These are phyloP conservation scores for Immersiporthe knoxdaviesiana DNA, from an alignment of 2,329 filamentous ascomycete genomes.

Conservation along the genomic window DNA sequence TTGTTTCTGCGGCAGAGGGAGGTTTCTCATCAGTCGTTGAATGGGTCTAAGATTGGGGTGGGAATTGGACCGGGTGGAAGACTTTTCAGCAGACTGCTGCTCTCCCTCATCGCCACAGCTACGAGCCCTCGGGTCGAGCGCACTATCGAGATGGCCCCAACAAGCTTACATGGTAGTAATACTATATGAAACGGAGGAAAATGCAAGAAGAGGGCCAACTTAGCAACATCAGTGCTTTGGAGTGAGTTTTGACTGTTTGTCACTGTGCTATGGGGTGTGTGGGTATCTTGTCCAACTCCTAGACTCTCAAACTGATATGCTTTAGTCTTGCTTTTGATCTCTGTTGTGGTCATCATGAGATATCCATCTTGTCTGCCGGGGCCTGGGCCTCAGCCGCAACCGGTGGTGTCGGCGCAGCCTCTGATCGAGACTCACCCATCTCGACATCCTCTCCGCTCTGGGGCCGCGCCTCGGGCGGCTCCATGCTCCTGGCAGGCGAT, in stretches of 20 bases:
- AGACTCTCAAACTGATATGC: conserved; percentile 2
- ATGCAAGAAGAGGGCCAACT: no score
- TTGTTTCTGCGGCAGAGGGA: no score
- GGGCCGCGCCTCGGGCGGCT: conserved; percentile 30
- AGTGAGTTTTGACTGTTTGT: no score
- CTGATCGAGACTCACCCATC: conserved; percentile 63
- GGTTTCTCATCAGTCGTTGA: no score
- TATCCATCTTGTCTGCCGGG: conserved; percentile 69
- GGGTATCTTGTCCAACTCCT: conserved; percentile 26
- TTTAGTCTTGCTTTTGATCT: not conserved
- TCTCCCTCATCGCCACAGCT: no score
- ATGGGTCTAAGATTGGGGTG: no score
- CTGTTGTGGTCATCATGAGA: conserved; percentile 40
- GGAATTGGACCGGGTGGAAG: no score
- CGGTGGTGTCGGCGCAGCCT: conserved; percentile 52
- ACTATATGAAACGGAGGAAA: no score
- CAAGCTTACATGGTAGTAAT: not conserved
- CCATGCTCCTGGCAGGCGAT: conserved; percentile 39
- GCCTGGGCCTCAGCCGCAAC: conserved; percentile 55
- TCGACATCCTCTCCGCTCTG: conserved; percentile 58
- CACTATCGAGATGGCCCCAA: not conserved
- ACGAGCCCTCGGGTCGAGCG: no score
- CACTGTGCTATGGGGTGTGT: conserved; percentile 6
- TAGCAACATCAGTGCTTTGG: not conserved
- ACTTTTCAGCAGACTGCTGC: no score